Percentiles rank a stretch among this genome's conserved stretches.
Evolutionary conservation across 305 asterid species (phyloP).

Genomic region (Fraxinus baroniana): DNA sequence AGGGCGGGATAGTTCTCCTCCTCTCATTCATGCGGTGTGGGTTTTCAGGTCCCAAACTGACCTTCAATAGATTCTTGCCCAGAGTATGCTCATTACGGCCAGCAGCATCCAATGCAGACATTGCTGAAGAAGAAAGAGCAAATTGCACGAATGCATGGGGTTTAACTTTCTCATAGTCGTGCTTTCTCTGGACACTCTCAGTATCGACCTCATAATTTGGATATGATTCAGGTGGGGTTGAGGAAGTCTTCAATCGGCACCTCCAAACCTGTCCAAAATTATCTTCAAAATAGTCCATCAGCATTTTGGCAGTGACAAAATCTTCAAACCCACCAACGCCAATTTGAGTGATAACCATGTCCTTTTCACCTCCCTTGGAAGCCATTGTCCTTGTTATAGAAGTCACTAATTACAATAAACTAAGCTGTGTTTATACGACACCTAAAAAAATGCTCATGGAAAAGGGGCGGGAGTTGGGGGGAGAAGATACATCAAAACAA

Average conservation of each 20-base stretch:
- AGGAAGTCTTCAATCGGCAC: conserved; percentile 87
- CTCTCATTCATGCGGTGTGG: conserved; percentile 59
- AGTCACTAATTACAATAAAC: neutral
- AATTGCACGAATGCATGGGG: conserved; percentile 93
- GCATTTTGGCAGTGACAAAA: conserved; percentile 60
- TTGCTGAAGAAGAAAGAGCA: conserved; percentile 48
- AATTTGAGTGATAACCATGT: conserved; percentile 64
- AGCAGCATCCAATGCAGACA: conserved; percentile 55
- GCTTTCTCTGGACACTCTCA: conserved; percentile 33
- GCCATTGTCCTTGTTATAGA: conserved; percentile 38
- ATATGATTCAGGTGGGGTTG: conserved; percentile 71
- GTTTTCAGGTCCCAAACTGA: conserved; percentile 75
- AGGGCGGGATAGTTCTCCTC: conserved; percentile 60
- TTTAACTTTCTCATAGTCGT: conserved; percentile 53
- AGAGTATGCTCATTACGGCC: conserved; percentile 50
- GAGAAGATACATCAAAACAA: neutral
- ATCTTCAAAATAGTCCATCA: conserved; percentile 57
- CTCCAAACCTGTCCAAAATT: conserved; percentile 70
- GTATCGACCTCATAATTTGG: conserved; percentile 51
- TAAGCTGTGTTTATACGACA: neutral
- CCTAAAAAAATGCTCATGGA: neutral
- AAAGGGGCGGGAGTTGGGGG: neutral
- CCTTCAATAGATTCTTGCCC: conserved; percentile 42
- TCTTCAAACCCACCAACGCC: conserved; percentile 70
- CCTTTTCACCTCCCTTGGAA: conserved; percentile 38